phyloP scores from a whole-genome alignment of 2,329 filamentous ascomycete genomes.

The Sphaerulina populicola region DNA sequence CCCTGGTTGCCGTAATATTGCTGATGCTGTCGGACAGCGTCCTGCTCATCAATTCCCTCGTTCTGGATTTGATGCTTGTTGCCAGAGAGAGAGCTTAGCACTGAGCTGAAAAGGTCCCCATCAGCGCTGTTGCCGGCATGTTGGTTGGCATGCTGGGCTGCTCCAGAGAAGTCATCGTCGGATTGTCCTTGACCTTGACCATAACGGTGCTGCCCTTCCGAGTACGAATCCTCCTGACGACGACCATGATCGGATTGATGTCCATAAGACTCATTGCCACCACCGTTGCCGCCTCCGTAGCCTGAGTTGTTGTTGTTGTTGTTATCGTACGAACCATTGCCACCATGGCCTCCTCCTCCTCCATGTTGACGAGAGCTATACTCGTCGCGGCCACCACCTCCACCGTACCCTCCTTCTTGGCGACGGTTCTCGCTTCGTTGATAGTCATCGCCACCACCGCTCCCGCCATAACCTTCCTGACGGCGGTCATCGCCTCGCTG shows the following conservation, averaged over 20 bases:
- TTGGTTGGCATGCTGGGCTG: constrained; percentile 48
- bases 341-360: constrained; percentile 17
- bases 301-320: constrained; percentile 14
- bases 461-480: constrained; percentile 15
- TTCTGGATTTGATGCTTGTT: constrained; percentile 45
- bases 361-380: constrained; percentile 12
- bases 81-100: constrained; percentile 48
- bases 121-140: constrained; percentile 47
- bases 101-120: constrained; percentile 47
- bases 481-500: constrained; percentile 14
- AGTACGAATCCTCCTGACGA: constrained; percentile 25
- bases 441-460: constrained; percentile 6
- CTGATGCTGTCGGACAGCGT: constrained; percentile 67
- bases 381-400: constrained; percentile 5
- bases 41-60: constrained; percentile 52
- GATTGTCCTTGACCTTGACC: constrained; percentile 33
- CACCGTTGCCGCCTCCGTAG: constrained; percentile 14
- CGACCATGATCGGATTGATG: constrained; percentile 27
- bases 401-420: constrained; percentile 8
- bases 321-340: not conserved
- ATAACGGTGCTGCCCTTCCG: constrained; percentile 21
- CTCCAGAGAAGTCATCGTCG: constrained; percentile 47
- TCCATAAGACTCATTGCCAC: constrained; percentile 18
- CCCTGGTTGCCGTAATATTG: constrained; percentile 56
- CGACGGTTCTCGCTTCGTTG: not conserved